Conservation (phyloP, 2,329 filamentous ascomycete genomes). For the Zalaria sp. region DNA sequence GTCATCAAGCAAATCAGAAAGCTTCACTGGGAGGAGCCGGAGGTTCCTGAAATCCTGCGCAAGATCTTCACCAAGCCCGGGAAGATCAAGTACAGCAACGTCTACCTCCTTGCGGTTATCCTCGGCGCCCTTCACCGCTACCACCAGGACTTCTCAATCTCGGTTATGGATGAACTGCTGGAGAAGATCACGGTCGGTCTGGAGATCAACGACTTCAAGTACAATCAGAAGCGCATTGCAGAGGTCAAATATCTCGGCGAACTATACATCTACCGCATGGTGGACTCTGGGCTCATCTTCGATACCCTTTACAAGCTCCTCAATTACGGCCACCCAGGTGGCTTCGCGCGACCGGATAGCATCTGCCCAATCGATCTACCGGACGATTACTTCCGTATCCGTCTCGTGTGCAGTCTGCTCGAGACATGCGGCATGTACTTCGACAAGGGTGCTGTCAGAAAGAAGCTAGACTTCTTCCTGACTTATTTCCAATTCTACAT, state of each 20-base stretch:
- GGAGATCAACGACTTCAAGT: constrained; percentile 94
- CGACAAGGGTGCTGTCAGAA: constrained; percentile 80
- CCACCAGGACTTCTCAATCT: constrained; percentile 79
- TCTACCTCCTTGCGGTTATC: constrained; percentile 83
- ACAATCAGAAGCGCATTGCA: constrained; percentile 85
- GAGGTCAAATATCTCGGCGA: constrained; percentile 95
- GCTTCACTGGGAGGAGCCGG: constrained; percentile 91
- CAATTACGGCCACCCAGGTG: constrained; percentile 75
- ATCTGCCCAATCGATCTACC: constrained; percentile 70
- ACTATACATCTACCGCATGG: constrained; percentile 93
- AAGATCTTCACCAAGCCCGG: constrained; percentile 93
- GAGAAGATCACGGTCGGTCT: constrained; percentile 80
- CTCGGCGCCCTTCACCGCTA: constrained; percentile 81
- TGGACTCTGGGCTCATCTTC: constrained; percentile 90
- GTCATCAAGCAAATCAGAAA: constrained; percentile 88
- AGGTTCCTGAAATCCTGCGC: constrained; percentile 66
- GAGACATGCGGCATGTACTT: constrained; percentile 97
- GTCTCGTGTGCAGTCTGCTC: constrained; percentile 73
- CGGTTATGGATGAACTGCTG: constrained; percentile 81
- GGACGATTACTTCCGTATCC: constrained; percentile 93
- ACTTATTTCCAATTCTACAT: constrained; percentile 98
- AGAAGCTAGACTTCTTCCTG: constrained; percentile 95
- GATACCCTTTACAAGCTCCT: constrained; percentile 90
- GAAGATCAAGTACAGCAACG: constrained; percentile 95
- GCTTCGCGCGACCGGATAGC: constrained; percentile 65